These are phyloP conservation scores for Camptophora hylomeconis DNA, from an alignment of 2,329 filamentous ascomycete genomes.

Conservation along the genomic window DNA sequence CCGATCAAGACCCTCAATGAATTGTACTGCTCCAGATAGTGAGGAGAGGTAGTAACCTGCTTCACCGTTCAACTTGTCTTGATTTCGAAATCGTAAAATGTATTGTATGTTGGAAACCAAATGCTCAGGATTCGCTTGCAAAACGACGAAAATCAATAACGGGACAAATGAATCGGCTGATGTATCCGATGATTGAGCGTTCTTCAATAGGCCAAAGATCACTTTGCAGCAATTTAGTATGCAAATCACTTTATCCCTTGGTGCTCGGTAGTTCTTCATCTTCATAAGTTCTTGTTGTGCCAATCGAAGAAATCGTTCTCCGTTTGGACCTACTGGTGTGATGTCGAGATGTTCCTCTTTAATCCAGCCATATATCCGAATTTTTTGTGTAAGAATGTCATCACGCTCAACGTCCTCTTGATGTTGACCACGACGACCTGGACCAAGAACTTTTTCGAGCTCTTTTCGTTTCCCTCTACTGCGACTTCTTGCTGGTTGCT, in stretches of 20 bases:
- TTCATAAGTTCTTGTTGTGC: slow-evolving; percentile 92
- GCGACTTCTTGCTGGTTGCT: slow-evolving; percentile 44
- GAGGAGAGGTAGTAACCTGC: slow-evolving; percentile 97
- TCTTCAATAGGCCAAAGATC: slow-evolving; percentile 87
- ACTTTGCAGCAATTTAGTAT: slow-evolving; percentile 98
- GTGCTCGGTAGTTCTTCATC: slow-evolving; percentile 93
- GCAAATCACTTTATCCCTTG: slow-evolving; percentile 95
- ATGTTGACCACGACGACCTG: slow-evolving; percentile 84
- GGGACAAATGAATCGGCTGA: slow-evolving; percentile 95
- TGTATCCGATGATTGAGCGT: slow-evolving; percentile 73
- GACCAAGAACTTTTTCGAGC: slow-evolving; percentile 55
- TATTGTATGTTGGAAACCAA: slow-evolving; percentile 97
- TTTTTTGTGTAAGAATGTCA: slow-evolving; percentile 90
- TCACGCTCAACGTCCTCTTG: slow-evolving; percentile 97
- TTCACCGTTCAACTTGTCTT: slow-evolving; percentile 94
- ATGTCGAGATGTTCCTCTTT: slow-evolving; percentile 90
- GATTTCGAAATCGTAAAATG: slow-evolving; percentile 89
- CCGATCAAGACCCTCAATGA: slow-evolving; percentile 90
- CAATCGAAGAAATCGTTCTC: slow-evolving; percentile 72
- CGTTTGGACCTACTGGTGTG: slow-evolving; percentile 67
- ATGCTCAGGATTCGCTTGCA: slow-evolving; percentile 89
- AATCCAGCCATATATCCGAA: slow-evolving; percentile 93
- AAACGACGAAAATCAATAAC: slow-evolving; percentile 85
- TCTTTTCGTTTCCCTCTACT: slow-evolving; percentile 56
- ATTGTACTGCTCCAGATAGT: slow-evolving; percentile 74